Percentiles rank a stretch among this genome's conserved stretches.
These are phyloP conservation scores for Cystofilobasidium macerans DNA, from an alignment of 768 basidiomycete species.

Conservation along the genomic window DNA sequence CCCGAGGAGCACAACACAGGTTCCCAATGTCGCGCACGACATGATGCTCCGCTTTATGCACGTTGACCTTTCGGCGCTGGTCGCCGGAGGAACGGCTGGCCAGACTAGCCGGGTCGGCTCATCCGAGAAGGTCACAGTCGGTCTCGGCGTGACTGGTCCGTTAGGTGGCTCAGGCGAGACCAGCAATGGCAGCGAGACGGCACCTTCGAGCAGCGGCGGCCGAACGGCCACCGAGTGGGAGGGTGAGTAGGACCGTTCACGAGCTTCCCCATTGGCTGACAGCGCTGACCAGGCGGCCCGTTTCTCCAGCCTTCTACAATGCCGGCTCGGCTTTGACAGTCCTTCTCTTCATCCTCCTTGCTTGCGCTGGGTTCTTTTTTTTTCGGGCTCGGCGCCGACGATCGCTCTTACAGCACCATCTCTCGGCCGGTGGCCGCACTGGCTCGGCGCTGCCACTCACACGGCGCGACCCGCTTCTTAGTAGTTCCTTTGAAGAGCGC, in stretches of 20 bases:
- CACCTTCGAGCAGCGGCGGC: neutral
- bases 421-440: neutral
- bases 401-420: conserved; percentile 29
- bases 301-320: conserved; percentile 71
- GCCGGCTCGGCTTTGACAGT: conserved; percentile 80
- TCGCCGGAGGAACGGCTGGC: conserved; percentile 66
- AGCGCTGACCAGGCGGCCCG: no score
- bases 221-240: neutral
- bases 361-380: conserved; percentile 68
- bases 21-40: conserved; percentile 79
- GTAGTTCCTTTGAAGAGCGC: neutral
- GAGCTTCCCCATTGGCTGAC: no score
- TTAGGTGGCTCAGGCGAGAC: neutral
- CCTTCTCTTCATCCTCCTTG: conserved; percentile 57
- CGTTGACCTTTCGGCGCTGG: conserved; percentile 68
- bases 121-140: conserved; percentile 33
- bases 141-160: neutral
- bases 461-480: neutral
- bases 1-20: no score
- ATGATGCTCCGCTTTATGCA: conserved; percentile 98
- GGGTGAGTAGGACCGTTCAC: conserved; percentile 2
- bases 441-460: conserved; percentile 16
- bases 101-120: conserved; percentile 73
- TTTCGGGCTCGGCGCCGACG: conserved; percentile 49
- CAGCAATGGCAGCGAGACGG: neutral